Percentiles rank a stretch among this genome's conserved stretches.
Conservation (phyloP, 1,284 basidiomycete genomes). For the Apiotrichum veenhuisii region DNA sequence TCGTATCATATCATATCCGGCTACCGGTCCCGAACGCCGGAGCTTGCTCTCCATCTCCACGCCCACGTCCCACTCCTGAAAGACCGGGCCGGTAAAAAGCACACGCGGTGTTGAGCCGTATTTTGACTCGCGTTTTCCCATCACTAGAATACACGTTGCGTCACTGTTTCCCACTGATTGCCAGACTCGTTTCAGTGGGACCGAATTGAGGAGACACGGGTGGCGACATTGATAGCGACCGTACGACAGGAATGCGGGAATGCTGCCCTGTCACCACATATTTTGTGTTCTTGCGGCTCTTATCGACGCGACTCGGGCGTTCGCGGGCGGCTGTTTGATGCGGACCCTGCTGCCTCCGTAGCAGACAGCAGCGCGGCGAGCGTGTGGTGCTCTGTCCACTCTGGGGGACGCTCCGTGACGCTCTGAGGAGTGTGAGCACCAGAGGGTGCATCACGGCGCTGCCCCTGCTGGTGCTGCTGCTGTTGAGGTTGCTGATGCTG, state of each 20-base stretch:
- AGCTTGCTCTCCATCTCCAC: too few relatives aligned
- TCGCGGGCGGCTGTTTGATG: background rate
- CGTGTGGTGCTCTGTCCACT: background rate
- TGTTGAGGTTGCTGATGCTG: background rate
- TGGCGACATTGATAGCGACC: too few relatives aligned
- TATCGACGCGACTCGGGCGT: background rate
- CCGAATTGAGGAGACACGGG: too few relatives aligned
- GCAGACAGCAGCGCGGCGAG: conserved; percentile 1
- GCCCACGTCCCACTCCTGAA: too few relatives aligned
- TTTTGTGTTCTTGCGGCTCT: background rate
- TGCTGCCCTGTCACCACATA: too few relatives aligned
- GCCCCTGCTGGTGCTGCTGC: background rate
- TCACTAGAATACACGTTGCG: background rate
- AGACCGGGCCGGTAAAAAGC: too few relatives aligned
- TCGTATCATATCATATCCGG: too few relatives aligned
- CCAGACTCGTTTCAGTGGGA: background rate
- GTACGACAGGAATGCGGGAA: too few relatives aligned
- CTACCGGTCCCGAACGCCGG: too few relatives aligned
- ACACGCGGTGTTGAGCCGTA: too few relatives aligned
- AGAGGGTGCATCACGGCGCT: background rate
- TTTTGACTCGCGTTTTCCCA: background rate
- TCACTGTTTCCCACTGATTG: background rate
- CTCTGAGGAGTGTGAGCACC: background rate
- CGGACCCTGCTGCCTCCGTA: background rate
- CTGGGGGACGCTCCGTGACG: background rate